These are phyloP conservation scores for Lepiota subincarnata DNA, from an alignment of 768 basidiomycete genomes.

Conservation along the genomic window DNA sequence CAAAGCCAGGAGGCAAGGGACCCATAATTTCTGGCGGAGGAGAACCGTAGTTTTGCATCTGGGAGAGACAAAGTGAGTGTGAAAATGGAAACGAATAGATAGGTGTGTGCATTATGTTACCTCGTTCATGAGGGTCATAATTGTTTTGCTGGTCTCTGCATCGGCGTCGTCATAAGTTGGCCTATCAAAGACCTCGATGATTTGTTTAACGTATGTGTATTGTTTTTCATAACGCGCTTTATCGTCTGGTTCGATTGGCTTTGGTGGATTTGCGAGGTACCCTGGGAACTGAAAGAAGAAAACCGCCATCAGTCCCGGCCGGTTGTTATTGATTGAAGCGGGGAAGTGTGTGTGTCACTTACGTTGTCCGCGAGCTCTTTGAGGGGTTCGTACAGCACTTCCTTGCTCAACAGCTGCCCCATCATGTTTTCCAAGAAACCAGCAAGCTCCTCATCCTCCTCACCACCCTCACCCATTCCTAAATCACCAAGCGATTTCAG, in stretches of 20 bases:
- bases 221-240: conserved; percentile 63
- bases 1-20: conserved; percentile 62
- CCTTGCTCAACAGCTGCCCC: conserved; percentile 76
- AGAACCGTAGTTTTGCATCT: conserved; percentile 79
- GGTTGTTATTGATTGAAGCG: neutral
- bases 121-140: conserved; percentile 75
- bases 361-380: conserved; percentile 77
- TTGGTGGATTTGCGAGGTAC: conserved; percentile 59
- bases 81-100: too few relatives aligned
- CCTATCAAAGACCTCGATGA: conserved; percentile 65
- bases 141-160: conserved; percentile 34
- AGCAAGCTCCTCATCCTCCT: conserved; percentile 52
- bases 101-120: conserved; percentile 40
- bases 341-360: conserved; percentile 14
- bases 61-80: neutral
- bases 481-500: conserved; percentile 44
- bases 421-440: conserved; percentile 78
- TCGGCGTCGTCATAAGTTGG: conserved; percentile 56
- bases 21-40: conserved; percentile 85
- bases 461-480: conserved; percentile 28
- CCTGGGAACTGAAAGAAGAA: conserved; percentile 72
- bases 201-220: conserved; percentile 45
- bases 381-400: conserved; percentile 81
- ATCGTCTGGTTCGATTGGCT: conserved; percentile 54
- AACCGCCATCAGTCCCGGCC: too few relatives aligned